Percentiles rank a stretch among this genome's conserved stretches.
These are phyloP conservation scores for Aureobasidium sp. DNA, from an alignment of 2,329 filamentous ascomycete species.

Conservation along the genomic window DNA sequence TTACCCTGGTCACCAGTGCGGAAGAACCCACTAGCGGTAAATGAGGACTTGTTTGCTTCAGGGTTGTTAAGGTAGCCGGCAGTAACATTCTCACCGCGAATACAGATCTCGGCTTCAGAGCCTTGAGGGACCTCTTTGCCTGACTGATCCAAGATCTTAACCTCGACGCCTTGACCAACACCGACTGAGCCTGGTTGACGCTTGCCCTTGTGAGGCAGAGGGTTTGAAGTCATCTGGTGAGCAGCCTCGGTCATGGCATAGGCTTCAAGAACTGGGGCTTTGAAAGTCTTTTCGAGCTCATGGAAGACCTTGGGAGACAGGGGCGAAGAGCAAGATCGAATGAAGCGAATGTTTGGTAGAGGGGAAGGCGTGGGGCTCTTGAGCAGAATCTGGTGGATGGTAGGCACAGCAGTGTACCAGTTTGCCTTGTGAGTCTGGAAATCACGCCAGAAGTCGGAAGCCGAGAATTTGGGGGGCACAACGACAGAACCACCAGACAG, in stretches of 20 bases:
- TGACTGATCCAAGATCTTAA: constrained; percentile 64
- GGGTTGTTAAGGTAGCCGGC: constrained; percentile 79
- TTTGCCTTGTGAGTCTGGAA: constrained; percentile 67
- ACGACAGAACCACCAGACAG: constrained; percentile 69
- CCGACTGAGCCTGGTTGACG: constrained; percentile 77
- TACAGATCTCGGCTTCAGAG: constrained; percentile 71
- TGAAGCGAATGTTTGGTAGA: constrained; percentile 69
- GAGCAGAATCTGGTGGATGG: constrained; percentile 82
- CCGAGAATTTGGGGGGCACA: constrained; percentile 71
- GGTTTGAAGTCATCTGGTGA: constrained; percentile 70
- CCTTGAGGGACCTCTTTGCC: constrained; percentile 62
- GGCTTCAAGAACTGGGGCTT: constrained; percentile 76
- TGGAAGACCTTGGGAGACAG: constrained; percentile 74
- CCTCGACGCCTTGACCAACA: constrained; percentile 71
- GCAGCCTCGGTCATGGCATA: constrained; percentile 91
- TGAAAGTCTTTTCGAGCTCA: constrained; percentile 65
- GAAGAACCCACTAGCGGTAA: constrained; percentile 72
- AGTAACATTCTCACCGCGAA: constrained; percentile 74
- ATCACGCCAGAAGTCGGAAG: constrained; percentile 72
- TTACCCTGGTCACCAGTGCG: constrained; percentile 81
- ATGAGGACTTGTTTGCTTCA: constrained; percentile 64
- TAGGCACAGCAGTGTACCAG: constrained; percentile 91
- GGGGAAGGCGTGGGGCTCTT: constrained; percentile 61
- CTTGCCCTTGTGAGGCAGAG: constrained; percentile 54
- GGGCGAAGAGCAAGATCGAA: constrained; percentile 78